Base-by-base conservation (phyloP, 768 basidiomycete genomes). In the Tylopilus vinaceipallidus region DNA sequence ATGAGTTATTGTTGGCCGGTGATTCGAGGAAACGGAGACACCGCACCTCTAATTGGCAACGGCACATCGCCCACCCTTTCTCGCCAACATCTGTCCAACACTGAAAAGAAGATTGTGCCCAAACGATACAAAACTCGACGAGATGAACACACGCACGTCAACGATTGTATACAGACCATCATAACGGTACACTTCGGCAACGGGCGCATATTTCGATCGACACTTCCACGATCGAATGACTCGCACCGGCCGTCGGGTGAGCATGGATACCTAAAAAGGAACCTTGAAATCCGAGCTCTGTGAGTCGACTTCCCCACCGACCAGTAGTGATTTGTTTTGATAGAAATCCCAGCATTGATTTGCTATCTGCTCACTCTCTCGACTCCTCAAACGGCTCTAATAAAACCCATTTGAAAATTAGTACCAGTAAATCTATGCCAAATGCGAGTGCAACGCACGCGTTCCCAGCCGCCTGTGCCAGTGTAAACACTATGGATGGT, bases 151-250 rank as follows among this genome's bases (percentile, higher is more conserved):
- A 33, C 53, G 35, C 35, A 67, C 69, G 5, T 41, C 29, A 2
- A 53, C 29, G 2, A 68, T 52, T 27, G 17, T 62, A 49, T 68
- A 68, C 2, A 68, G 30, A 16, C 68, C 68, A 30, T 70, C 67
- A 27, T 70, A 68, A 2, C 67, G 66, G 24, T 52, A 59, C 6
- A 63, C 66, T 2, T 23, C 3, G 1, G 12, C 4, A 8, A n/a
- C n/a, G n/a, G 67, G 67, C 8, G 69, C 63, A 50, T 61, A 70
- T 30, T 49, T 42, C 9, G 69, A 69, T 6, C 5, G 20, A 26
- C 49, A 42, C 9, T 9, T 55, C 10, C 1, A 52, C 11, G 67
- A 64, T 13, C 67, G 56, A 22, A 68, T 32, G 11, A 70, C 61
- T 16, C 67, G 60, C 13, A 68, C 49, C 1, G 63, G 57, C 0